These are phyloP conservation scores for Lachnellula suecica DNA, from an alignment of 2,329 filamentous ascomycete species.

Conservation along the genomic window DNA sequence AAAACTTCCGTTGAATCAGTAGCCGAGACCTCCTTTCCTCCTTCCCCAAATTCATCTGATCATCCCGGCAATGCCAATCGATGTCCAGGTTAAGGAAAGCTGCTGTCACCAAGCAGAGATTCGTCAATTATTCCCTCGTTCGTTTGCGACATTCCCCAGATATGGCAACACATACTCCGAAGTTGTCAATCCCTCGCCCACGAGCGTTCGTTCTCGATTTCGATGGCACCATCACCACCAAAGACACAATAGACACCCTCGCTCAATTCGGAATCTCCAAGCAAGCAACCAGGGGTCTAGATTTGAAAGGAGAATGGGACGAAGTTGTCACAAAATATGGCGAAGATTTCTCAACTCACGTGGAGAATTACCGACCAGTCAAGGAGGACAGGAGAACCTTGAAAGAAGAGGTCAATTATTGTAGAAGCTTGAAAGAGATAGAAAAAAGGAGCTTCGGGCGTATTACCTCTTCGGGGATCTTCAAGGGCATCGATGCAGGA, in stretches of 20 bases:
- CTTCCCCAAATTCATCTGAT: background rate
- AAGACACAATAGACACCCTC: slow-evolving; percentile 28
- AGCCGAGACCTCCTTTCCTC: background rate
- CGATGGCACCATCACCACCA: slow-evolving; percentile 32
- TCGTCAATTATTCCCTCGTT: background rate
- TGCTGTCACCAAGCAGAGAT: background rate
- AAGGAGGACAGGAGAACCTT: slow-evolving; percentile 17
- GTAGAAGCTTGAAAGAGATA: slow-evolving; percentile 19
- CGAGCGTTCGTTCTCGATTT: slow-evolving; percentile 30
- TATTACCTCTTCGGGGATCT: slow-evolving; percentile 26
- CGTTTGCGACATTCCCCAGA: background rate
- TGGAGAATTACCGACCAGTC: slow-evolving; percentile 15
- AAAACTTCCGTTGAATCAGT: background rate
- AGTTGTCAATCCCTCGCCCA: background rate
- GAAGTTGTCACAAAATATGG: slow-evolving; percentile 18
- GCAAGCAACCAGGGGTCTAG: slow-evolving; percentile 9
- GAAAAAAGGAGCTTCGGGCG: slow-evolving; percentile 27
- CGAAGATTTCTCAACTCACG: slow-evolving; percentile 17
- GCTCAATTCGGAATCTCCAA: slow-evolving; percentile 14
- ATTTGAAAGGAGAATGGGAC: slow-evolving; percentile 9
- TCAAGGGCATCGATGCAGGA: slow-evolving; percentile 16
- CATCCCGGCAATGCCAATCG: background rate
- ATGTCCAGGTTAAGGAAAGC: background rate
- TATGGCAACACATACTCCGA: background rate
- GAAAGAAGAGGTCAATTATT: slow-evolving; percentile 19